These are phyloP conservation scores for Evernia prunastri DNA, from an alignment of 495 filamentous ascomycete genomes.

Conservation along the genomic window DNA sequence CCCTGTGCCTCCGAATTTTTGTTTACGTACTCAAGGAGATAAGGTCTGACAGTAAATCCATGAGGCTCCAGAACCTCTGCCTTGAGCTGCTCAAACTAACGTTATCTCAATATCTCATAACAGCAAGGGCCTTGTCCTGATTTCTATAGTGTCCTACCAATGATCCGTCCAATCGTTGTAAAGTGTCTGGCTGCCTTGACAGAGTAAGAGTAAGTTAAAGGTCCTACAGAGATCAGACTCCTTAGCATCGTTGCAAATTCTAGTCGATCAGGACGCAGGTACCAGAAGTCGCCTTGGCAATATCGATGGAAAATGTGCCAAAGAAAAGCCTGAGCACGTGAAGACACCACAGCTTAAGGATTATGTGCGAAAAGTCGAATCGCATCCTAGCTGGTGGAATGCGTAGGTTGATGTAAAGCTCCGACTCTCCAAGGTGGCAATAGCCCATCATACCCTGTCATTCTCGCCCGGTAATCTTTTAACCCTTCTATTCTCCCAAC, in stretches of 20 bases:
- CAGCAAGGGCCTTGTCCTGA: not conserved
- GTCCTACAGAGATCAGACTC: not conserved
- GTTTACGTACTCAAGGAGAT: not conserved
- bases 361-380: not conserved
- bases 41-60: not conserved
- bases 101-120: not conserved
- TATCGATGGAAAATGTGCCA: not conserved
- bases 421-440: slow-evolving; percentile 42
- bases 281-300: not conserved
- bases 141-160: not conserved
- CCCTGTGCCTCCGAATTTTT: not conserved
- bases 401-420: not conserved
- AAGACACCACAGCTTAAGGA: not conserved
- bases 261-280: not conserved
- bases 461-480: slow-evolving; percentile 80
- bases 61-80: not conserved
- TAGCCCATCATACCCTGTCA: slow-evolving; percentile 55
- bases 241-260: not conserved
- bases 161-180: not conserved
- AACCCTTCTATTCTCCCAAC: slow-evolving; percentile 94
- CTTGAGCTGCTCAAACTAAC: not conserved
- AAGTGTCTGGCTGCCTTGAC: not conserved
- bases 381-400: not conserved
- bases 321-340: not conserved
- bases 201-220: not conserved